These are phyloP conservation scores for Fomitopsis betulina DNA, from an alignment of 1,284 basidiomycete genomes.

Conservation along the genomic window DNA sequence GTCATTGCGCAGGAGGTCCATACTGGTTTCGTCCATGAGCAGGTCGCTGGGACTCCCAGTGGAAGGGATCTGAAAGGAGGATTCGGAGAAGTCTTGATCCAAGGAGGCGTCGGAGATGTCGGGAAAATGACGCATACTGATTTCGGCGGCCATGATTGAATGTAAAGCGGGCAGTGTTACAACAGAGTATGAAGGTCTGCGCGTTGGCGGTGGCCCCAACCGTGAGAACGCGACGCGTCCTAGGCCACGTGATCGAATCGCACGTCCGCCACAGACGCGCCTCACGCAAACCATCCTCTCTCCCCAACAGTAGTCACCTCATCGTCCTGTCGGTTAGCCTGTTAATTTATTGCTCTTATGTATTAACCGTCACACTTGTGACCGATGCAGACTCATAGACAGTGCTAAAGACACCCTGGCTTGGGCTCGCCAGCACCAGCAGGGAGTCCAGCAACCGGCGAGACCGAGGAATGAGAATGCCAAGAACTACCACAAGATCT, in stretches of 20 bases:
- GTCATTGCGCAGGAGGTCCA: constrained; percentile 20
- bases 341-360: no score
- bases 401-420: no score
- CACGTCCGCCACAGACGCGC: not conserved
- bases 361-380: no score
- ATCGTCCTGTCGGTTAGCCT: no score
- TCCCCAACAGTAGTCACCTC: not conserved
- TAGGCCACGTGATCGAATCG: not conserved
- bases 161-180: not conserved
- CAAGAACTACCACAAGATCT: not conserved
- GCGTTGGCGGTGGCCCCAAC: not conserved
- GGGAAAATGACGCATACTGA: constrained; percentile 24
- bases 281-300: not conserved
- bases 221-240: not conserved
- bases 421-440: not conserved
- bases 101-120: constrained; percentile 19
- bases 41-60: constrained; percentile 16
- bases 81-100: constrained; percentile 21
- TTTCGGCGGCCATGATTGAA: constrained; percentile 15
- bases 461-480: not conserved
- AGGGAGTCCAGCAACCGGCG: not conserved
- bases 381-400: no score
- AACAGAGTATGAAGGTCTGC: not conserved
- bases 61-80: constrained; percentile 28
- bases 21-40: constrained; percentile 23